A percentile compares a stretch with the other conserved stretches of the same genome.
Conservation (phyloP, 1,284 basidiomycete genomes). For the Marasmius fiardii region DNA sequence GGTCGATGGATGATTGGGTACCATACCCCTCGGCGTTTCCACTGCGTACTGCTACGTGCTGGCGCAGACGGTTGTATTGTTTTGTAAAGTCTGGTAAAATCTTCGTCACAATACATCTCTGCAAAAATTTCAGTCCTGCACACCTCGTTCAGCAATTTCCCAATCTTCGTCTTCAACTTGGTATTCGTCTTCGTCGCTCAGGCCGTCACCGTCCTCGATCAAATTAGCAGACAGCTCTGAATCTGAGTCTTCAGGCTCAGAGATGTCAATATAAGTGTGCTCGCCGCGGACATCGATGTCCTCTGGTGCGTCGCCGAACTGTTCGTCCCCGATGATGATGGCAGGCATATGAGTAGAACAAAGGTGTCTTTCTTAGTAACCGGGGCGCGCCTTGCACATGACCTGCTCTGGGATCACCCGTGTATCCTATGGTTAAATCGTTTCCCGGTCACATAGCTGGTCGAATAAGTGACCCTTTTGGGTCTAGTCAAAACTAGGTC, state of each 20-base stretch:
- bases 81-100: constrained; percentile 84
- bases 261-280: constrained; percentile 43
- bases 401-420: no score
- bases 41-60: constrained; percentile 75
- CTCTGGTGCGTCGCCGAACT: constrained; percentile 52
- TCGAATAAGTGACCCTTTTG: no score
- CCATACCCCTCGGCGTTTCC: constrained; percentile 53
- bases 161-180: constrained; percentile 88
- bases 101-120: neutral
- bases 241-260: constrained; percentile 30
- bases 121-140: neutral
- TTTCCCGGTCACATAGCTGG: no score
- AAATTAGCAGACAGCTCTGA: constrained; percentile 32
- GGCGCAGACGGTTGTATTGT: constrained; percentile 89
- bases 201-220: constrained; percentile 36
- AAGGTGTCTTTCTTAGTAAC: constrained; percentile 10
- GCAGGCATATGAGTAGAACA: constrained; percentile 10
- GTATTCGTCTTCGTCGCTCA: constrained; percentile 47
- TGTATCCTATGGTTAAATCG: no score
- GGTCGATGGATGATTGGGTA: constrained; percentile 45
- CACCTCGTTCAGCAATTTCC: constrained; percentile 81
- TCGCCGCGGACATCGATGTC: constrained; percentile 22
- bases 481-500: no score
- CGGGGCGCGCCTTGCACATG: no score
- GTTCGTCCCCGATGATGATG: constrained; percentile 33